A percentile compares a stretch with the other conserved stretches of the same genome.
These are phyloP conservation scores for Ophiosphaerella herpotricha DNA, from an alignment of 2,329 filamentous ascomycete genomes.

Conservation along the genomic window DNA sequence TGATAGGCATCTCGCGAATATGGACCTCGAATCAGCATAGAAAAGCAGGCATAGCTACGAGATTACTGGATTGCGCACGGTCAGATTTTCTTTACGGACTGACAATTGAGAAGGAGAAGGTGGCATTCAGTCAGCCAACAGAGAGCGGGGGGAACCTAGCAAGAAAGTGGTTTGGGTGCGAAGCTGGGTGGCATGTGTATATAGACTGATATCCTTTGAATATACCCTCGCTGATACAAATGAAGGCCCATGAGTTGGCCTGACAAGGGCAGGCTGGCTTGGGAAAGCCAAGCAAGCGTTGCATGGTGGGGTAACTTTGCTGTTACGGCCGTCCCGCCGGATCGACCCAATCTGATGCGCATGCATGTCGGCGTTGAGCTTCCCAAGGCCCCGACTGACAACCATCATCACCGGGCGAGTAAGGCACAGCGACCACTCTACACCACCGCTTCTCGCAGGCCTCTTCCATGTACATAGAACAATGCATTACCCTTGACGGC, in stretches of 20 bases:
- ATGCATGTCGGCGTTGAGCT: conserved; percentile 19
- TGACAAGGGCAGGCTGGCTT: too few relatives aligned
- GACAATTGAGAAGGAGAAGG: conserved; percentile 58
- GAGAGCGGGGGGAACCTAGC: conserved; percentile 63
- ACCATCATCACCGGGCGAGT: conserved; percentile 28
- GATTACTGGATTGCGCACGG: conserved; percentile 61
- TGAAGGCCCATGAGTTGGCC: neutral
- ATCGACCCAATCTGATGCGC: conserved; percentile 14
- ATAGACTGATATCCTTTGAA: conserved; percentile 52
- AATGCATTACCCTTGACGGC: conserved; percentile 44
- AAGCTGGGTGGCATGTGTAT: conserved; percentile 65
- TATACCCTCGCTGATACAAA: too few relatives aligned
- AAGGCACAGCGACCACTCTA: conserved; percentile 17
- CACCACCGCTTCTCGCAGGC: conserved; percentile 25
- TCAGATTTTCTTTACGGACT: conserved; percentile 61
- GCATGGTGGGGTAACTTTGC: conserved; percentile 25
- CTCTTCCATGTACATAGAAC: conserved; percentile 43
- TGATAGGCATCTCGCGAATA: conserved; percentile 67
- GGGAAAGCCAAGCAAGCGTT: conserved; percentile 9
- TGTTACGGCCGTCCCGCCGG: conserved; percentile 29
- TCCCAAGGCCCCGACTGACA: conserved; percentile 11
- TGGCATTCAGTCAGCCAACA: conserved; percentile 71
- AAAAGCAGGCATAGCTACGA: conserved; percentile 61
- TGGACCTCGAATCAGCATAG: conserved; percentile 65
- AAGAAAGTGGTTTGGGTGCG: conserved; percentile 60